phyloP scores from a whole-genome alignment of 208 protist genomes.

The Acanthamoeba divionensis region DNA sequence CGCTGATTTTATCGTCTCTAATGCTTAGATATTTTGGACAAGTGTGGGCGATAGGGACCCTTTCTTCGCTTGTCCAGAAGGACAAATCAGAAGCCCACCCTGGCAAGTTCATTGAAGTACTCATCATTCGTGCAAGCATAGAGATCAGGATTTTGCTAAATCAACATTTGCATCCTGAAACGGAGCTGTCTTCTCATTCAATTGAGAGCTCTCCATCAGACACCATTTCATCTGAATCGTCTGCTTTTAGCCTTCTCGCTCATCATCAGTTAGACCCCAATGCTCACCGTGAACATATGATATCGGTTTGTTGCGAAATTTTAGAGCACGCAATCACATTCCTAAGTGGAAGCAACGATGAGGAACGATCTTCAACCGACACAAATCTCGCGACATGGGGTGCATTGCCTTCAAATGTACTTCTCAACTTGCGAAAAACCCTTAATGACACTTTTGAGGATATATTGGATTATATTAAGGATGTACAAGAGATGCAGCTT shows the following conservation, averaged over 20 bases:
- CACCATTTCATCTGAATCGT: no score
- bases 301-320: conserved; percentile 31
- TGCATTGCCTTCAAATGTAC: no score
- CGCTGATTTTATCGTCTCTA: conserved; percentile 1
- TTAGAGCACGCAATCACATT: conserved; percentile 43
- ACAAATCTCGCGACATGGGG: no score
- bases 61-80: not conserved
- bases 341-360: not conserved
- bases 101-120: conserved; percentile 9
- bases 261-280: not conserved
- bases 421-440: no score
- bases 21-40: conserved; percentile 32
- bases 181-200: not conserved
- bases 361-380: not conserved
- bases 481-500: not conserved
- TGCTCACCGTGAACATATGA: not conserved
- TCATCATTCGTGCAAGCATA: conserved; percentile 5
- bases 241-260: no score
- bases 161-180: conserved; percentile 9
- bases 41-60: not conserved
- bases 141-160: conserved; percentile 12
- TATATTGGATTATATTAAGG: conserved; percentile 6
- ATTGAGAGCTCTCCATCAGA: not conserved
- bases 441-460: not conserved
- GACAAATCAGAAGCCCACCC: not conserved